These are phyloP conservation scores for Apodospora peruviana DNA, from an alignment of 495 filamentous ascomycete genomes.

Conservation along the genomic window DNA sequence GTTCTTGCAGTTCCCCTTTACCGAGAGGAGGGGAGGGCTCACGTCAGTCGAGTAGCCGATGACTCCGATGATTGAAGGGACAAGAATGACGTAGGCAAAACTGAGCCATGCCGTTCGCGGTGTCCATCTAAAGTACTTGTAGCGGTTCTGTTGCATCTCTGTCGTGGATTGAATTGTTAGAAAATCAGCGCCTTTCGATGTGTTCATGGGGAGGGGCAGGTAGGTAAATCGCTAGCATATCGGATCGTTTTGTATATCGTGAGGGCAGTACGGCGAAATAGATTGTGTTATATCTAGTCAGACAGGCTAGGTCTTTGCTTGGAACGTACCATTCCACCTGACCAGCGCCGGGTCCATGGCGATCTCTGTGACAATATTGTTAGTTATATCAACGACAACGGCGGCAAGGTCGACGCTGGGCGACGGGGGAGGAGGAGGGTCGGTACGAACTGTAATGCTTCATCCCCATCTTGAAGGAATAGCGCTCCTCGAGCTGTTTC, in stretches of 20 bases:
- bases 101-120: slow-evolving; percentile 71
- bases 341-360: slow-evolving; percentile 72
- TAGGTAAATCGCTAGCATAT: too few species aligned
- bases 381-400: slow-evolving; percentile 2
- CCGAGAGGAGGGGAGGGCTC: slow-evolving; percentile 46
- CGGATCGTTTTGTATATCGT: too few species aligned
- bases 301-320: too few species aligned
- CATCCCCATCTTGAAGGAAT: slow-evolving; percentile 12
- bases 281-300: too few species aligned
- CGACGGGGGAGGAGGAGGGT: neutral
- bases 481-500: slow-evolving; percentile 4
- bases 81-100: slow-evolving; percentile 63
- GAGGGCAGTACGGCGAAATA: too few species aligned
- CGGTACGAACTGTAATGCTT: slow-evolving; percentile 36
- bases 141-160: slow-evolving; percentile 83
- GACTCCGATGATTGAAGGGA: slow-evolving; percentile 65
- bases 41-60: slow-evolving; percentile 78
- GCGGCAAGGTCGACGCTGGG: neutral
- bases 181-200: neutral
- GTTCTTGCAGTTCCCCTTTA: too few species aligned
- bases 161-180: neutral
- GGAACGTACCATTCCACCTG: slow-evolving; percentile 68
- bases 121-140: slow-evolving; percentile 95
- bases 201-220: slow-evolving; percentile 4
- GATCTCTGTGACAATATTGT: slow-evolving; percentile 38